phyloP scores from a whole-genome alignment of 345 rosid species.

The Moringa oleifera region DNA sequence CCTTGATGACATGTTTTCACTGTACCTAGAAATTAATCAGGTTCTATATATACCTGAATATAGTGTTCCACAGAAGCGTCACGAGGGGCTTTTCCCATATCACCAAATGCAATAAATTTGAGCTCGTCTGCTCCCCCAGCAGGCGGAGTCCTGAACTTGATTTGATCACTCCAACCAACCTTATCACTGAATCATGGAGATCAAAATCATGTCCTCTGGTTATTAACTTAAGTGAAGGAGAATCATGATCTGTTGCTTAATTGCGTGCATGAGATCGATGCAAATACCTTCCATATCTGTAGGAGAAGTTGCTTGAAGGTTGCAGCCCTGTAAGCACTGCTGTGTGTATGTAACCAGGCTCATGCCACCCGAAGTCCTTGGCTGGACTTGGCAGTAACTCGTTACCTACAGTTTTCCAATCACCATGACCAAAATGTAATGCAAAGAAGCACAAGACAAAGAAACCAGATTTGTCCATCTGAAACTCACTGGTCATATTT shows the following conservation, averaged over 20 bases:
- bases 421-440: background rate
- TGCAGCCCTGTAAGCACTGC: conserved; percentile 54
- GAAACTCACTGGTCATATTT: conserved; percentile 57
- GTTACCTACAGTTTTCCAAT: background rate
- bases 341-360: conserved; percentile 66
- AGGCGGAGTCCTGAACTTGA: conserved; percentile 48
- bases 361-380: conserved; percentile 78
- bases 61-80: conserved; percentile 63
- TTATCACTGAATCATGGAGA: conserved; percentile 29
- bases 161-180: conserved; percentile 54
- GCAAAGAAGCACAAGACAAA: background rate
- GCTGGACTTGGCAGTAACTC: conserved; percentile 46
- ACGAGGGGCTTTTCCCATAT: conserved; percentile 73
- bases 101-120: conserved; percentile 55
- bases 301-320: conserved; percentile 38
- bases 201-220: no score
- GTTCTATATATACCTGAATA: conserved; percentile 37
- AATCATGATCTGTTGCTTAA: no score
- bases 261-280: background rate
- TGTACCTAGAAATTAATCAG: no score
- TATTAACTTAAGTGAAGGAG: no score
- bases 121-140: conserved; percentile 49
- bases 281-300: conserved; percentile 63
- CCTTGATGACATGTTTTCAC: no score
- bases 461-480: background rate